phyloP scores from a whole-genome alignment of 305 asterid genomes.

The Solanum hybrid region DNA sequence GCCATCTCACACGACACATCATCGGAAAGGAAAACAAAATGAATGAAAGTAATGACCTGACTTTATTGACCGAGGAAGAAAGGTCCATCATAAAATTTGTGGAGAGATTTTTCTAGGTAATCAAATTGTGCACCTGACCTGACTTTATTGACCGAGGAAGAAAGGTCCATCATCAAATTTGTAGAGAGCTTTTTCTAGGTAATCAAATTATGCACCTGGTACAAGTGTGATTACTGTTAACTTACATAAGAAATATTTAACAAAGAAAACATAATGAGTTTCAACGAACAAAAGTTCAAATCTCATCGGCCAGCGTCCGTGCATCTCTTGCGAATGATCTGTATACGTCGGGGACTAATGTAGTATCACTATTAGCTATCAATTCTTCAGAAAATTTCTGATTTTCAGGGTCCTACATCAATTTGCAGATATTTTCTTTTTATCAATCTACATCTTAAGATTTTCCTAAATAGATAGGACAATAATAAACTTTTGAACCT shows the following conservation, averaged over 20 bases:
- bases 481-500: slow-evolving; percentile 5
- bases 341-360: slow-evolving; percentile 21
- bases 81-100: too few species aligned
- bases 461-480: not conserved
- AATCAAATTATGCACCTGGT: slow-evolving; percentile 30
- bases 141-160: slow-evolving; percentile 51
- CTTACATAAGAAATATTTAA: not conserved
- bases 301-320: slow-evolving; percentile 34
- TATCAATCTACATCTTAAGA: not conserved
- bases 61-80: too few species aligned
- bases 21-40: not conserved
- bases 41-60: slow-evolving; percentile 26
- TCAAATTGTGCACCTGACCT: slow-evolving; percentile 9
- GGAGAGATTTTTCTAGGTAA: too few species aligned
- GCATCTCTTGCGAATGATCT: slow-evolving; percentile 46
- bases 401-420: slow-evolving; percentile 49
- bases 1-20: not conserved
- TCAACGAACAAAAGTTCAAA: not conserved
- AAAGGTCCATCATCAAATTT: slow-evolving; percentile 68
- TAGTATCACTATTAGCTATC: slow-evolving; percentile 34
- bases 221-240: not conserved
- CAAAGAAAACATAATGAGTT: not conserved
- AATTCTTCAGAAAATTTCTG: slow-evolving; percentile 55
- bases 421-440: not conserved
- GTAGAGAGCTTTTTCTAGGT: slow-evolving; percentile 61